Base-by-base conservation (phyloP, 139 green algal genomes). In the Chlamydomonas asymmetrica region DNA sequence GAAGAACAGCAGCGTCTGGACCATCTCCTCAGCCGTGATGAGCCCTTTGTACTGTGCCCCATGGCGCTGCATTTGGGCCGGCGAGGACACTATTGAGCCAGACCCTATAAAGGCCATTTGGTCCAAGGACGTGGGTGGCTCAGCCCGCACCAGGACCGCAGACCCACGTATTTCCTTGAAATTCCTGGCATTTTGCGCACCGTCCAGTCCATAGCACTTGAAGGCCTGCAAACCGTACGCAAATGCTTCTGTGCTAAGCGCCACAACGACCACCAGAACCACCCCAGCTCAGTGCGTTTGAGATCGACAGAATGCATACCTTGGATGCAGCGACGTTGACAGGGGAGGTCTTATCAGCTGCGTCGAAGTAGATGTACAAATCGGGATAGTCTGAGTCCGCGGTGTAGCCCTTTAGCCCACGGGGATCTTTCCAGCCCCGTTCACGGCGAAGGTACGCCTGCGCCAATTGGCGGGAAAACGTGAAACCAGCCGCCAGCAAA, bases 1-100 rank as follows among this genome's bases (percentile, higher is more conserved):
- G 57, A 64, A 64, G 57, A 64, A 64, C 31, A 64, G 57, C 57
- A 64, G 31, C 31, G 57, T 64, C 31, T 64, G 31, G 7, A 64
- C 57, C 22, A 63, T 29, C 57, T 40, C 57, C 29, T 39, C 13
- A 29, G 29, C 4, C 29, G 29, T 23, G 3, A 63, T 63, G 57
- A 63, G 57, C 57, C 31, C 31, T 6, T 63, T 37, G 57, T 63
- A 63, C 22, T 13, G 29, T 5, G 39, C 20, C 13, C 39, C 57
- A 13, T 40, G 7, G 3, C 10, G 1, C 57, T 63, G 31, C 29
- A 40, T 25, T 32, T 39, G 22, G 29, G 31, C 57, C 29, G 57
- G 38, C 5, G 31, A 40, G 57, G 9, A 61, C 18, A 54, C 45
- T 13, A 18, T 18, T 13, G 45, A 18, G 45, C 13, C 2, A 29